Percentiles rank a stretch among this genome's conserved stretches.
Evolutionary conservation across 2,329 filamentous ascomycete species (phyloP).

Genomic region (Fusarium mundagurra): DNA sequence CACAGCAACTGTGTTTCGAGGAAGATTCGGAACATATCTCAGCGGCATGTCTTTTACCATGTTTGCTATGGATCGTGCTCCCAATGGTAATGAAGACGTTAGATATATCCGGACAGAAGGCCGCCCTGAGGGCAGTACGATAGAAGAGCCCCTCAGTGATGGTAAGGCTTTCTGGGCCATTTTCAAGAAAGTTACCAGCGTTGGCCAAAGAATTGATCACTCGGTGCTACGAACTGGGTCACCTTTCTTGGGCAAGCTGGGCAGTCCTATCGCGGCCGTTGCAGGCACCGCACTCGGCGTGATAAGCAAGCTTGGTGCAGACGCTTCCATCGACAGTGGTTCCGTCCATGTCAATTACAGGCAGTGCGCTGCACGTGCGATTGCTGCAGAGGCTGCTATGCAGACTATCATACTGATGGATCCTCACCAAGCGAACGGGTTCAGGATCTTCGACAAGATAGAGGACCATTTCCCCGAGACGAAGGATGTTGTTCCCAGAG

Average conservation of each 20-base stretch:
- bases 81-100: fast-evolving
- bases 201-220: not conserved
- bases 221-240: not conserved
- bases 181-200: not conserved
- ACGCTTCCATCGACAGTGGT: fast-evolving
- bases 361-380: not conserved
- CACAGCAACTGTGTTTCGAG: not conserved
- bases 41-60: not conserved
- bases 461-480: not conserved
- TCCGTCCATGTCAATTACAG: not conserved
- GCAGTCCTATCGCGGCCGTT: not conserved
- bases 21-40: not conserved
- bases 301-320: fast-evolving
- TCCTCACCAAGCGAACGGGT: not conserved
- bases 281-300: not conserved
- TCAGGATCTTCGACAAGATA: not conserved
- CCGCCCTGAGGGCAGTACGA: not conserved
- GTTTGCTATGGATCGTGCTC: not conserved
- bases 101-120: not conserved
- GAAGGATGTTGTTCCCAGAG: not conserved
- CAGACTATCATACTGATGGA: not conserved
- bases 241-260: not conserved
- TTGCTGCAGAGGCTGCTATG: not conserved
- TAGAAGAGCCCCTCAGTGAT: not conserved
- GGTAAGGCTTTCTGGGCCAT: not conserved